Percentiles rank a stretch among this genome's conserved stretches.
Conservation (phyloP, 179 eudicot genomes). For the Actinidia polygama region DNA sequence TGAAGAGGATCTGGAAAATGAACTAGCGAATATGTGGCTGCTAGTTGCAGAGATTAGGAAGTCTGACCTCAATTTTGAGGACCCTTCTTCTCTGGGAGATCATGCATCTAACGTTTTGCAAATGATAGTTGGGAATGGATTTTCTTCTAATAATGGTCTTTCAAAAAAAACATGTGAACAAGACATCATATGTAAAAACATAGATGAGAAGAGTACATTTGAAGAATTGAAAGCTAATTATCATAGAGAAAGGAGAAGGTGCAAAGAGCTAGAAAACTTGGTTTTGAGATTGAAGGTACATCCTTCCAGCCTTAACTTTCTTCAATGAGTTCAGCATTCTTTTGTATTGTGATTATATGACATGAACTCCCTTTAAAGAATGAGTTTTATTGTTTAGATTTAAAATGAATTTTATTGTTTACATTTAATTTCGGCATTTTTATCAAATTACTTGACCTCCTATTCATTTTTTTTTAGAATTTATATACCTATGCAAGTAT, state of each 20-base stretch:
- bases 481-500: not conserved
- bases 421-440: not conserved
- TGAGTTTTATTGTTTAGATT: not conserved
- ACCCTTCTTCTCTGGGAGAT: not conserved
- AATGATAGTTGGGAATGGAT: not conserved
- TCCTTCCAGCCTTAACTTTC: not conserved
- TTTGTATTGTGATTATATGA: not conserved
- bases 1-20: slow-evolving; percentile 89
- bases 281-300: slow-evolving; percentile 35
- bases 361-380: not conserved
- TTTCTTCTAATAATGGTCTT: slow-evolving; percentile 16
- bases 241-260: slow-evolving; percentile 33
- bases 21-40: slow-evolving; percentile 99
- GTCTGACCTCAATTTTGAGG: slow-evolving; percentile 21
- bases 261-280: slow-evolving; percentile 32
- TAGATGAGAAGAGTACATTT: slow-evolving; percentile 20
- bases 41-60: slow-evolving; percentile 97
- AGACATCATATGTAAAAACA: not conserved
- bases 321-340: not conserved
- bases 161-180: not conserved
- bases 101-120: slow-evolving; percentile 12
- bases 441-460: not conserved
- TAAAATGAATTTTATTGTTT: not conserved
- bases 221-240: slow-evolving; percentile 30
- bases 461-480: not conserved